These are phyloP conservation scores for Saccharomycopsis phalli DNA, from an alignment of 1,139 yeast species.

Conservation along the genomic window DNA sequence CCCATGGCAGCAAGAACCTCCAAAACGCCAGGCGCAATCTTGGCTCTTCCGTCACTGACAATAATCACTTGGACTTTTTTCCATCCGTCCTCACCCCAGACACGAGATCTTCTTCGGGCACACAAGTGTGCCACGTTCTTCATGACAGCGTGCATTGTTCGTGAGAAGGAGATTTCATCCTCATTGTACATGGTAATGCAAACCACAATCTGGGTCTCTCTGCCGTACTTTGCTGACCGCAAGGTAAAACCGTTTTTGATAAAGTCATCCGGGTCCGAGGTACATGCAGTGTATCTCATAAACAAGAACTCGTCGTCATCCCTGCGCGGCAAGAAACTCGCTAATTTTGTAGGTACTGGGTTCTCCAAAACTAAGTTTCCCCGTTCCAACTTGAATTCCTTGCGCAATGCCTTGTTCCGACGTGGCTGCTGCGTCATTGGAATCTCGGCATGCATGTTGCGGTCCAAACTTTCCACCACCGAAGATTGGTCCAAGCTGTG, in stretches of 20 bases:
- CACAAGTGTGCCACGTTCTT: conserved; percentile 83
- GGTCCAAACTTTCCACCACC: conserved; percentile 26
- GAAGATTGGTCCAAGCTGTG: conserved; percentile 23
- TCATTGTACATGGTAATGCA: conserved; percentile 97
- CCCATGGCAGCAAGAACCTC: conserved; percentile 90
- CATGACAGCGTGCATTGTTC: conserved; percentile 92
- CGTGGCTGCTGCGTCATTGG: conserved; percentile 49
- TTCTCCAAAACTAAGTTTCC: conserved; percentile 85
- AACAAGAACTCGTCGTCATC: conserved; percentile 89
- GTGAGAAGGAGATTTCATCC: conserved; percentile 76
- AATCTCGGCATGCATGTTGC: conserved; percentile 31
- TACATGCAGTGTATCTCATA: conserved; percentile 93
- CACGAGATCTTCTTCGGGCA: conserved; percentile 66
- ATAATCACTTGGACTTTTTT: conserved; percentile 85
- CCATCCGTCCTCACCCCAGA: conserved; percentile 97
- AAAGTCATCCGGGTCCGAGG: conserved; percentile 81
- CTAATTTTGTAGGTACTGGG: conserved; percentile 82
- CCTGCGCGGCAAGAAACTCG: conserved; percentile 67
- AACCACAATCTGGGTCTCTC: conserved; percentile 83
- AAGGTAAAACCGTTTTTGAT: conserved; percentile 73
- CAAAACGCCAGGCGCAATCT: conserved; percentile 70
- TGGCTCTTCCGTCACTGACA: conserved; percentile 89
- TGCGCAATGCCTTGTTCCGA: conserved; percentile 46
- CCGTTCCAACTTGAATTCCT: conserved; percentile 58
- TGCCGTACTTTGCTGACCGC: conserved; percentile 72